Evolutionary conservation across 257 asterid species (phyloP), one percentile per base, ranked within the genome.

Genomic region (Ehretia macrophylla): DNA sequence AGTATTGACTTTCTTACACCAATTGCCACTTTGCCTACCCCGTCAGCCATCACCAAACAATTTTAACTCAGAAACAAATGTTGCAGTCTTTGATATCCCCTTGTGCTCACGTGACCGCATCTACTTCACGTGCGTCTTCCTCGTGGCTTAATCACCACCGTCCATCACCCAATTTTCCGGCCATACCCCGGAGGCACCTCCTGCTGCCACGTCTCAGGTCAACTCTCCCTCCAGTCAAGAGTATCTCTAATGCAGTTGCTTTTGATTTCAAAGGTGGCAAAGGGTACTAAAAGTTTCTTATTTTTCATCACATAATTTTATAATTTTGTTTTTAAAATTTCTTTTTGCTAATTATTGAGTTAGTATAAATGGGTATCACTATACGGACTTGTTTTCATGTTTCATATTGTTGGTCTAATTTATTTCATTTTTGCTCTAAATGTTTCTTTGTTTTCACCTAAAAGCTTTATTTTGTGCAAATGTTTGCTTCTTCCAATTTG

Each of bases 181-280:
- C 65, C 63, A 40, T 42, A 60, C 67, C 38, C 23, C 77, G 69
- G 61, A 74, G 66, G 66, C 50, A 32, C 17, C 52, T 62, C 53
- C 61, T 37, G 55, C 66, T 65, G 54, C 27, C 72, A 13, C 55
- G 53, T 14, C 37, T 72, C 63, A 49, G 70, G 8, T 55, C 55
- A 14, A 47, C 73, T 40, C 4, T 64, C 12, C 38, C 76, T 8
- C 75, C 75, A n/a, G 21, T 22, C 22, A 67, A 55, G 67, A 74
- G 61, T 62, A 68, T 73, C 70, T 40, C 18, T 22, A 49, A 46
- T 21, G 74, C 77, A 40, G 66, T 50, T 55, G 78, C 84, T 5
- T 70, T 76, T 64, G 88, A 83, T 54, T 64, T 74, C 68, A 83
- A 75, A 73, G 80, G 82, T 11, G 90, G 81, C n/a, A 63, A 77